A percentile compares a stretch with the other conserved stretches of the same genome.
phyloP scores from a whole-genome alignment of 768 basidiomycete genomes.

The Lentinula aciculospora region DNA sequence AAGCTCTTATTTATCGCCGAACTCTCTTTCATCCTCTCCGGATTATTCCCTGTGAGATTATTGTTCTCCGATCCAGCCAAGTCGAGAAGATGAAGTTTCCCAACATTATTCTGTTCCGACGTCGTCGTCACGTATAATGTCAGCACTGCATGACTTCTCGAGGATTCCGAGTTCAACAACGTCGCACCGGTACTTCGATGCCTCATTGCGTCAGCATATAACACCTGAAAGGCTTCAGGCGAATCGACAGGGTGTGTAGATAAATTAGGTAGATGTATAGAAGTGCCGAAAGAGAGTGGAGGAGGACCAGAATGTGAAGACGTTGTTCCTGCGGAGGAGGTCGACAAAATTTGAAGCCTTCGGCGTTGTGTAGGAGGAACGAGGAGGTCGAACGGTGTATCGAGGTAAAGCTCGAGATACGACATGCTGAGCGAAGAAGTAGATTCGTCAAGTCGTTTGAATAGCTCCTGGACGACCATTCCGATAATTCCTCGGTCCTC shows the following conservation, averaged over 20 bases:
- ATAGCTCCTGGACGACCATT: slow-evolving; percentile 50
- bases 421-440: slow-evolving; percentile 27
- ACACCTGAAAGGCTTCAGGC: slow-evolving; percentile 37
- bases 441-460: background rate
- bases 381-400: slow-evolving; percentile 87
- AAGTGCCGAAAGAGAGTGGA: slow-evolving; percentile 6
- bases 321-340: background rate
- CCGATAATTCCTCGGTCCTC: slow-evolving; percentile 77
- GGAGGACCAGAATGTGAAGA: background rate
- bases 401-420: slow-evolving; percentile 90
- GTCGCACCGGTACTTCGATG: slow-evolving; percentile 81
- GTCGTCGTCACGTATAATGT: slow-evolving; percentile 63
- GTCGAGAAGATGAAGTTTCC: slow-evolving; percentile 84
- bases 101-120: no score
- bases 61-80: slow-evolving; percentile 91
- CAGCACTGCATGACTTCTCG: slow-evolving; percentile 84
- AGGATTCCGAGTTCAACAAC: slow-evolving; percentile 77
- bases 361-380: slow-evolving; percentile 45
- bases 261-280: slow-evolving; percentile 52
- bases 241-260: slow-evolving; percentile 31
- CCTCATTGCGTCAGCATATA: slow-evolving; percentile 58
- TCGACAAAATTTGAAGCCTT: slow-evolving; percentile 44
- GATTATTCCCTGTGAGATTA: slow-evolving; percentile 83
- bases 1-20: slow-evolving; percentile 88
- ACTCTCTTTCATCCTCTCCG: slow-evolving; percentile 83